phyloP scores from a whole-genome alignment of 176 grass and related monocot species.

The Bonia amplexicaulis region DNA sequence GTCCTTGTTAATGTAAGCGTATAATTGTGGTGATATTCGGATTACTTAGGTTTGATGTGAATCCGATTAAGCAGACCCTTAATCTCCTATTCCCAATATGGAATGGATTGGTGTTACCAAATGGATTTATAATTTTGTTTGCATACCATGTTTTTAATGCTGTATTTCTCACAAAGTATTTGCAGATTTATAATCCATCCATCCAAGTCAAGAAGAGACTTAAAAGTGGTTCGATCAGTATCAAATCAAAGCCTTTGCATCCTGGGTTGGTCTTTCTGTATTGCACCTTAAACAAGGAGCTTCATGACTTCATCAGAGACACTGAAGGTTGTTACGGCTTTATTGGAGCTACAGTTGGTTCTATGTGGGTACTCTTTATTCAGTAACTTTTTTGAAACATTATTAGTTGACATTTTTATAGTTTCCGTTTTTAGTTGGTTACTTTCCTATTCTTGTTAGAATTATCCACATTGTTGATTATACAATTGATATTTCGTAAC shows the following conservation, averaged over 20 bases:
- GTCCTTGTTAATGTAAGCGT: neutral
- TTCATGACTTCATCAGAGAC: slow-evolving; percentile 80
- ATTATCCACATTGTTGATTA: neutral
- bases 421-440: neutral
- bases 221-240: slow-evolving; percentile 53
- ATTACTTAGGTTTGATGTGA: neutral
- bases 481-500: neutral
- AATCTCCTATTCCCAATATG: neutral
- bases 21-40: neutral
- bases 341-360: slow-evolving; percentile 72
- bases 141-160: neutral
- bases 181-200: slow-evolving; percentile 82
- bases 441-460: neutral
- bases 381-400: neutral
- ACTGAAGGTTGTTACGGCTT: slow-evolving; percentile 74
- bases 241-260: slow-evolving; percentile 68
- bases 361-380: slow-evolving; percentile 40
- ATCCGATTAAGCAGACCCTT: neutral
- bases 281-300: slow-evolving; percentile 68
- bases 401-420: neutral
- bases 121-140: slow-evolving; percentile 1
- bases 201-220: slow-evolving; percentile 45
- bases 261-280: slow-evolving; percentile 73
- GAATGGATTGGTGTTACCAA: neutral
- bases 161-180: slow-evolving; percentile 1